Conservation (phyloP, 306 rosid genomes). For the Prunus mume region DNA sequence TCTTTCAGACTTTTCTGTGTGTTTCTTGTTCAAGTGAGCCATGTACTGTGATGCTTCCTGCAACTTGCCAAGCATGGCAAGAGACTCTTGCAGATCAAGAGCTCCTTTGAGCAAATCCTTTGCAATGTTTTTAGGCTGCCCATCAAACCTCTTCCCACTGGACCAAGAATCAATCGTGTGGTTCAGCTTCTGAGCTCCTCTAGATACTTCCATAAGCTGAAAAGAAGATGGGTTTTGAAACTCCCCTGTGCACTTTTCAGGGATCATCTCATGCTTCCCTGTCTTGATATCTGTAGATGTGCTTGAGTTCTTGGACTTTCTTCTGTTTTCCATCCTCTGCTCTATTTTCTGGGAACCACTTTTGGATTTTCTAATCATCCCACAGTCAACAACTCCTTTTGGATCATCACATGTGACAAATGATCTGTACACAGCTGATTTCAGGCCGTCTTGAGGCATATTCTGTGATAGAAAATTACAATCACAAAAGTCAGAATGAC, state of each 20-base stretch:
- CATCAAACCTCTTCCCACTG: slow-evolving; percentile 41
- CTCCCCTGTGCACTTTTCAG: slow-evolving; percentile 34
- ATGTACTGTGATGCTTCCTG: slow-evolving; percentile 63
- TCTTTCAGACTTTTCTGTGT: slow-evolving; percentile 34
- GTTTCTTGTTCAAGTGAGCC: slow-evolving; percentile 40
- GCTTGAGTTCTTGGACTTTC: slow-evolving; percentile 35
- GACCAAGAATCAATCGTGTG: slow-evolving; percentile 78
- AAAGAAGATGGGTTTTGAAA: slow-evolving; percentile 47
- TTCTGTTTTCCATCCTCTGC: slow-evolving; percentile 42
- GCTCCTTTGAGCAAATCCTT: slow-evolving; percentile 77
- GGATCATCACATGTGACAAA: slow-evolving; percentile 88
- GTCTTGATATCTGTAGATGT: slow-evolving; percentile 23
- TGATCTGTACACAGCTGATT: slow-evolving; percentile 65
- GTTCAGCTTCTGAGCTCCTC: slow-evolving; percentile 74
- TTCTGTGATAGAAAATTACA: slow-evolving; percentile 45
- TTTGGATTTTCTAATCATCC: slow-evolving; percentile 58
- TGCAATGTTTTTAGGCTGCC: slow-evolving; percentile 58
- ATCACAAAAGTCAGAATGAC: slow-evolving; percentile 33
- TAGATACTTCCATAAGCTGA: slow-evolving; percentile 72
- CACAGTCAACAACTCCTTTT: slow-evolving; percentile 83
- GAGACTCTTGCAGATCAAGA: slow-evolving; percentile 75
- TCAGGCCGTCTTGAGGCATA: slow-evolving; percentile 53
- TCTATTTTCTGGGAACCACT: slow-evolving; percentile 44
- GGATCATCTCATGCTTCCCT: slow-evolving; percentile 37
- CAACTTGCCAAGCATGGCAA: slow-evolving; percentile 60